Evolutionary conservation across 441 rosid genomes (phyloP).

Genomic region (Euphorbia neoarborescens): DNA sequence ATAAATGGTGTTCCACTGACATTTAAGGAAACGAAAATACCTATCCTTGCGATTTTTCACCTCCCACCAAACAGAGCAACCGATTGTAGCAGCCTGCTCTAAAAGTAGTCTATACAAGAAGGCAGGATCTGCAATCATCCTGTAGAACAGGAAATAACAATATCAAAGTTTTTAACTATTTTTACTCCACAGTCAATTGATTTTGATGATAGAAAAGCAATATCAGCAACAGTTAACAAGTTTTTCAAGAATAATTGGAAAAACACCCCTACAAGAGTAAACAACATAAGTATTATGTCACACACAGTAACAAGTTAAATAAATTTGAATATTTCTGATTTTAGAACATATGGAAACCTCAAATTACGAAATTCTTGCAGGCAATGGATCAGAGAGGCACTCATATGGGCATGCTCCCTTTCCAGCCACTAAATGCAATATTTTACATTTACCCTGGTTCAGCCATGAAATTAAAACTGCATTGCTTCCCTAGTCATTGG

Average conservation of each 20-base stretch:
- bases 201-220: not conserved
- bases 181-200: not conserved
- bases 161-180: conserved; percentile 8
- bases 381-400: not conserved
- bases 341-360: not conserved
- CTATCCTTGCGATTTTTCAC: conserved; percentile 77
- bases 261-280: not conserved
- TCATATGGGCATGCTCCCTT: not conserved
- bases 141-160: conserved; percentile 28
- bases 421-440: not conserved
- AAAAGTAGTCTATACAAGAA: conserved; percentile 74
- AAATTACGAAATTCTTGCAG: not conserved
- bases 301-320: not conserved
- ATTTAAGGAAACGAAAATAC: conserved; percentile 27
- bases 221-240: not conserved
- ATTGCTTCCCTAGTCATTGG: not conserved
- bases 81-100: conserved; percentile 81
- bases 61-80: conserved; percentile 92
- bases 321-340: not conserved
- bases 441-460: not conserved
- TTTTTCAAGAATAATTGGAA: not conserved
- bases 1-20: not conserved
- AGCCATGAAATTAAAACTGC: not conserved
- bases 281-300: not conserved
- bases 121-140: conserved; percentile 97